Percentiles rank a stretch among this genome's conserved stretches.
phyloP scores from a whole-genome alignment of 805 yeast species.

The Blastobotrys parvus region DNA sequence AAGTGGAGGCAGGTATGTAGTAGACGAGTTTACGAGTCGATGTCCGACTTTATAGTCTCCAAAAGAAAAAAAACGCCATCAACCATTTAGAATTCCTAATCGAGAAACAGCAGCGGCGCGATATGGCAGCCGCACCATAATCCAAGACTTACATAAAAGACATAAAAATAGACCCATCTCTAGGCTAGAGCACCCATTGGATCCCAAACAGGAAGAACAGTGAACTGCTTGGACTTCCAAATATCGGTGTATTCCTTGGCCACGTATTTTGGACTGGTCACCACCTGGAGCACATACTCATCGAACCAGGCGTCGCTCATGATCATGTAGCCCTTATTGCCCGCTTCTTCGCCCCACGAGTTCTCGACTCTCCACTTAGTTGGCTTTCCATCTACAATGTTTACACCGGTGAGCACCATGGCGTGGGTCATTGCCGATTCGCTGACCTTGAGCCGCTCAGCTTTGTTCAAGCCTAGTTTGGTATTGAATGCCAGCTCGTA shows the following conservation, averaged over 20 bases:
- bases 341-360: slow-evolving; percentile 67
- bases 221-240: slow-evolving; percentile 36
- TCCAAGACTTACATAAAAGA: no score
- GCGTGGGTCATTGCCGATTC: slow-evolving; percentile 87
- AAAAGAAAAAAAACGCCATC: no score
- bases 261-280: slow-evolving; percentile 46
- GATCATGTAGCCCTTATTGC: slow-evolving; percentile 57
- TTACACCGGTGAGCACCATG: slow-evolving; percentile 82
- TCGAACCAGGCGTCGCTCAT: slow-evolving; percentile 70
- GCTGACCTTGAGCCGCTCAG: slow-evolving; percentile 59
- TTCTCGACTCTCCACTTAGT: slow-evolving; percentile 67
- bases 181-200: slow-evolving; percentile 70
- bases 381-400: slow-evolving; percentile 59
- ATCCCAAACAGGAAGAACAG: slow-evolving; percentile 66
- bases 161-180: no score
- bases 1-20: no score
- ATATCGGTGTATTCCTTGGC: slow-evolving; percentile 31
- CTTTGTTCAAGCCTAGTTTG: slow-evolving; percentile 45
- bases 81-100: no score
- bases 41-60: no score
- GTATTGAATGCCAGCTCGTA: slow-evolving; percentile 38
- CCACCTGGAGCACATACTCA: slow-evolving; percentile 68
- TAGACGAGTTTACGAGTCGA: no score
- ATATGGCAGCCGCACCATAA: no score
- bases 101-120: no score